Conservation (phyloP, 2,329 filamentous ascomycete genomes). For the Alternaria triticimaculans region DNA sequence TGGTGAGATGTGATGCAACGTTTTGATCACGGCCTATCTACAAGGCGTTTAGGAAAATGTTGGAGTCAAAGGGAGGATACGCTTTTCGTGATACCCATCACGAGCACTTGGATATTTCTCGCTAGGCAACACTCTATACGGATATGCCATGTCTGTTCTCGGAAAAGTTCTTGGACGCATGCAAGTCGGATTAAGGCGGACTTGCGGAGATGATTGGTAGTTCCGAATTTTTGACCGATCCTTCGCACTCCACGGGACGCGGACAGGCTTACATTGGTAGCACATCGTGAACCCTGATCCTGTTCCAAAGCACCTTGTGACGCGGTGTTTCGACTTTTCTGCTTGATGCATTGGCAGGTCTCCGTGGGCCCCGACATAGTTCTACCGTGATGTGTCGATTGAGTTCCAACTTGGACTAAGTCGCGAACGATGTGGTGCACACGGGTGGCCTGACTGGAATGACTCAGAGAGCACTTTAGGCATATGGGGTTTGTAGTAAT, state of each 20-base stretch:
- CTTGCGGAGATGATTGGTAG: neutral
- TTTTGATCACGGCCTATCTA: neutral
- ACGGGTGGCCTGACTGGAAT: neutral
- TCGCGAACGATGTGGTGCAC: neutral
- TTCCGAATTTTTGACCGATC: neutral
- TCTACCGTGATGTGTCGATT: neutral
- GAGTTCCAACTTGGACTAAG: neutral
- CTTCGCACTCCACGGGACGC: neutral
- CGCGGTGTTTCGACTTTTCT: neutral
- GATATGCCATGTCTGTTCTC: neutral
- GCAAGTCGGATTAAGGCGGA: neutral
- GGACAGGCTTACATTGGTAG: neutral
- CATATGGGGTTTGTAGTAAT: neutral
- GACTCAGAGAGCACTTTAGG: neutral
- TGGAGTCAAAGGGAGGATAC: neutral
- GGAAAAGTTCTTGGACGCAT: neutral
- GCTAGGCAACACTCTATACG: neutral
- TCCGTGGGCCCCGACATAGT: neutral
- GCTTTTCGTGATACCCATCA: neutral
- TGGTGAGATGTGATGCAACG: neutral
- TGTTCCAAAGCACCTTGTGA: neutral
- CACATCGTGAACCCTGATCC: neutral
- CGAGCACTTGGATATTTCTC: neutral
- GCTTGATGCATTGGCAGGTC: neutral
- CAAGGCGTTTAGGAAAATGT: neutral